A percentile compares a stretch with the other conserved stretches of the same genome.
Evolutionary conservation across 1,284 basidiomycete genomes (phyloP).

Genomic region (Boletellus deceptivus): DNA sequence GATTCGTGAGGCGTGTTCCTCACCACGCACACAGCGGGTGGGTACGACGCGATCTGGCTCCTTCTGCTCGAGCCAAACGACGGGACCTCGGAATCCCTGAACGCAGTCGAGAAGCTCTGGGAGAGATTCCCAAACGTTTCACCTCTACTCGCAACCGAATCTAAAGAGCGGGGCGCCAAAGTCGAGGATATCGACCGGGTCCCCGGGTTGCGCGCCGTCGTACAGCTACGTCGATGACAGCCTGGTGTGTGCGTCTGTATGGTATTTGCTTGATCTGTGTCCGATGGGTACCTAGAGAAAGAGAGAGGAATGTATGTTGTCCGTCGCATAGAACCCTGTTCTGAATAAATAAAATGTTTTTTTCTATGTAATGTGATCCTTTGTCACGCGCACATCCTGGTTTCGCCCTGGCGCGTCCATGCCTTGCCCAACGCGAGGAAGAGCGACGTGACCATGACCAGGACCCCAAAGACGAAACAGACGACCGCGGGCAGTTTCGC

Average conservation of each 20-base stretch:
- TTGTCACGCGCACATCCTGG: constrained; percentile 61
- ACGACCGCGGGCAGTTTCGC: constrained; percentile 71
- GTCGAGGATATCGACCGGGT: constrained; percentile 63
- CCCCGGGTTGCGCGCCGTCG: constrained; percentile 55
- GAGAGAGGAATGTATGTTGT: constrained; percentile 3
- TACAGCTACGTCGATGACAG: constrained; percentile 30
- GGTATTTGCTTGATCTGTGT: too few species aligned
- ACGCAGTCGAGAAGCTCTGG: constrained; percentile 75
- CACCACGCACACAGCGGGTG: constrained; percentile 67
- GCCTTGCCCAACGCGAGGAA: constrained; percentile 73
- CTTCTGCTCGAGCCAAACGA: constrained; percentile 69
- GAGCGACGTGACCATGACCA: constrained; percentile 80
- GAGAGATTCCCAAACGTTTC: constrained; percentile 69
- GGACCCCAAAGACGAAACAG: constrained; percentile 73
- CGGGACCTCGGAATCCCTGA: constrained; percentile 43
- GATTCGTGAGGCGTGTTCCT: neutral
- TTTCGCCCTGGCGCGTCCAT: constrained; percentile 68
- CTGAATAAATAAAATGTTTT: constrained; percentile 20
- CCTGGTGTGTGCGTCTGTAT: neutral
- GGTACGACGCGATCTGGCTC: constrained; percentile 96
- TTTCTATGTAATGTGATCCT: neutral
- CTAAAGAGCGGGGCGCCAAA: constrained; percentile 67
- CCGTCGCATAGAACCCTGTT: constrained; percentile 4
- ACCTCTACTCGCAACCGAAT: constrained; percentile 77
- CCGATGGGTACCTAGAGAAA: constrained; percentile 5